Evolutionary conservation across 1,284 basidiomycete genomes (phyloP), one percentile per base, ranked within the genome.

Genomic region (Microbotryum scabiosae): DNA sequence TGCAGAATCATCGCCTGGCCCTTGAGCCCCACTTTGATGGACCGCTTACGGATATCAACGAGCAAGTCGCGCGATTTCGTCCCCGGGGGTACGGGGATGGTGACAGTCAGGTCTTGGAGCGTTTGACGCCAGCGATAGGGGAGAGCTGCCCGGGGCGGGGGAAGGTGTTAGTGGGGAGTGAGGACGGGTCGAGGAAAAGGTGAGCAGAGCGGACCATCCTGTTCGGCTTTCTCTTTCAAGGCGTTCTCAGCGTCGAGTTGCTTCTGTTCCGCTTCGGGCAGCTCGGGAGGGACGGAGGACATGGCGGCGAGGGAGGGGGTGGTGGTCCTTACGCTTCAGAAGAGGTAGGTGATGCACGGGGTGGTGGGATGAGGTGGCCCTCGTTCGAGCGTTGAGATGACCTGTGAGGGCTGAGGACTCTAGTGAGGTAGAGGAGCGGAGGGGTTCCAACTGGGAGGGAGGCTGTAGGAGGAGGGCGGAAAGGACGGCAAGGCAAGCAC

Each of bases 121-220:
- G 91, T 85, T 74, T 99, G 96, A 51, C 78, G 84, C 96, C 96
- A 99, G 55, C 76, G 80, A 76, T 97, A 98, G 2, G 96, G 96
- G 61, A 99, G 64, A n/a, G 66, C 66, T 68, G 62, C 18, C 21
- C 10, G 12, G 32, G 36, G 41, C 25, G 8, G 2, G 26, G 51
- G 20, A 48, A 32, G 23, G 48, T 1, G 25, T 36, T 51, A 44
- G 30, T n/a, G n/a, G n/a, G n/a, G n/a, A n/a, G n/a, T n/a, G n/a
- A n/a, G n/a, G n/a, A n/a, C n/a, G n/a, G n/a, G n/a, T n/a, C n/a
- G n/a, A n/a, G n/a, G n/a, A n/a, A n/a, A n/a, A n/a, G n/a, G n/a
- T n/a, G n/a, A 43, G 45, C 41, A 46, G 5, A 16, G 74, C 83
- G 73, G 77, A 92, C 92, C 83, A 63, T 84, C 87, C 78, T 97